phyloP scores from a whole-genome alignment of 23 red algal genomes.

The Agarophyton chilense region DNA sequence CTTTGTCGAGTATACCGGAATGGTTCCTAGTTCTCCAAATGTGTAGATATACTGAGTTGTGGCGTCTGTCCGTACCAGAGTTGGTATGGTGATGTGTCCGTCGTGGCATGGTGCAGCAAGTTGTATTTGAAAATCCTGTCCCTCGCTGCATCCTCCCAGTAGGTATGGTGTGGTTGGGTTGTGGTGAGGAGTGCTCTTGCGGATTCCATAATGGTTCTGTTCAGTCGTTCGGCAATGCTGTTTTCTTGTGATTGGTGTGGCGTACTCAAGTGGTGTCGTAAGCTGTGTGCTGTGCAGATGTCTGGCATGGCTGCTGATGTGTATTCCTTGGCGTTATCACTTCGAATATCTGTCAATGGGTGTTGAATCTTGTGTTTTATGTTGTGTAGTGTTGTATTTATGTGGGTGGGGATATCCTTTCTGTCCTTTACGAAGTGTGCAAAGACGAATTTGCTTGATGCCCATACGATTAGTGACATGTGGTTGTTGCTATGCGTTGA shows the following conservation, averaged over 20 bases:
- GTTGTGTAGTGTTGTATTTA: neutral
- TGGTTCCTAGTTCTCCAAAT: neutral
- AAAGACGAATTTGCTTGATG: neutral
- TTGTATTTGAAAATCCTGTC: neutral
- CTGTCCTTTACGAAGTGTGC: neutral
- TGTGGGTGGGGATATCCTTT: neutral
- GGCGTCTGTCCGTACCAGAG: neutral
- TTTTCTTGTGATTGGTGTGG: constrained; percentile 26
- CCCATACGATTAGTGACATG: neutral
- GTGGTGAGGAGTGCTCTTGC: neutral
- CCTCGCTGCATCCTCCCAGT: constrained; percentile 3
- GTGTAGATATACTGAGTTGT: neutral
- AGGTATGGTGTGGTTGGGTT: neutral
- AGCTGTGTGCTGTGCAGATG: neutral
- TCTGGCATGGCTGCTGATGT: neutral
- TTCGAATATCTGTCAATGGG: neutral
- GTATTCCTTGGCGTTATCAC: constrained; percentile 23
- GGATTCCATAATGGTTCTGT: constrained; percentile 1
- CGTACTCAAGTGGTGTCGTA: neutral
- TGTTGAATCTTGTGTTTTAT: neutral
- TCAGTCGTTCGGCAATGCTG: neutral
- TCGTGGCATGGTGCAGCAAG: neutral
- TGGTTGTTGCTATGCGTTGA: neutral
- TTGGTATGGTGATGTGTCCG: neutral
- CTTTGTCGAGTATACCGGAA: neutral